phyloP scores from a whole-genome alignment of 192 early-diverging fungal species.

The Gamsiella multidivaricata region DNA sequence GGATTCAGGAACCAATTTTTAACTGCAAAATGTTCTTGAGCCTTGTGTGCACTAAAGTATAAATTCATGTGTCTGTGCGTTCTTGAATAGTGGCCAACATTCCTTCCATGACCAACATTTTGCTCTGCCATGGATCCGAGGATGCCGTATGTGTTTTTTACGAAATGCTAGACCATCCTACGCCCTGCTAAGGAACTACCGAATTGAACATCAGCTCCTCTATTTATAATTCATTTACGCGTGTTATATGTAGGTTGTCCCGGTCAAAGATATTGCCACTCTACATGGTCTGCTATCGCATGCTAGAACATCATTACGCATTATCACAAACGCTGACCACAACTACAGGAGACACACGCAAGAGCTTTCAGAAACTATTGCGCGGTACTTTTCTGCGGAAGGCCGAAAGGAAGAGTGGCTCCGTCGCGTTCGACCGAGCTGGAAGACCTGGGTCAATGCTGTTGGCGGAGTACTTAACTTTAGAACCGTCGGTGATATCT shows the following conservation, averaged over 20 bases:
- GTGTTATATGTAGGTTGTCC: conserved; percentile 43
- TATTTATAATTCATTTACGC: background rate
- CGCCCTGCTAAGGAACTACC: too few relatives aligned
- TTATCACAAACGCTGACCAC: conserved; percentile 58
- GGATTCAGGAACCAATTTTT: too few relatives aligned
- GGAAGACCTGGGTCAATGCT: conserved; percentile 32
- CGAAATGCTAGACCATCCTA: too few relatives aligned
- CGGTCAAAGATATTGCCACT: conserved; percentile 55
- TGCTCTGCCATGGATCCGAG: conserved; percentile 60
- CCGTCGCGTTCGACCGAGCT: conserved; percentile 11
- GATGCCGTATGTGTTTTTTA: conserved; percentile 50
- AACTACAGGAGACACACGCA: conserved; percentile 39
- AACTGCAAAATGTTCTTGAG: background rate
- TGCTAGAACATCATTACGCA: conserved; percentile 29
- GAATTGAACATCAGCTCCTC: too few relatives aligned
- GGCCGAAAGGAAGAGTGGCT: conserved; percentile 12
- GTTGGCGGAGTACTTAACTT: conserved; percentile 64
- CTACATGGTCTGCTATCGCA: conserved; percentile 43
- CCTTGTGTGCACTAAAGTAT: too few relatives aligned
- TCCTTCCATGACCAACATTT: conserved; percentile 55
- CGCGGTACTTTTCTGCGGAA: conserved; percentile 47
- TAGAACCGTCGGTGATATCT: conserved; percentile 62
- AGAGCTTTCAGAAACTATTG: conserved; percentile 42
- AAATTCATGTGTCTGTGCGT: too few relatives aligned
- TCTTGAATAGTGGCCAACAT: conserved; percentile 53